Base-by-base conservation (phyloP, 2,329 filamentous ascomycete species). In the Septoria linicola region DNA sequence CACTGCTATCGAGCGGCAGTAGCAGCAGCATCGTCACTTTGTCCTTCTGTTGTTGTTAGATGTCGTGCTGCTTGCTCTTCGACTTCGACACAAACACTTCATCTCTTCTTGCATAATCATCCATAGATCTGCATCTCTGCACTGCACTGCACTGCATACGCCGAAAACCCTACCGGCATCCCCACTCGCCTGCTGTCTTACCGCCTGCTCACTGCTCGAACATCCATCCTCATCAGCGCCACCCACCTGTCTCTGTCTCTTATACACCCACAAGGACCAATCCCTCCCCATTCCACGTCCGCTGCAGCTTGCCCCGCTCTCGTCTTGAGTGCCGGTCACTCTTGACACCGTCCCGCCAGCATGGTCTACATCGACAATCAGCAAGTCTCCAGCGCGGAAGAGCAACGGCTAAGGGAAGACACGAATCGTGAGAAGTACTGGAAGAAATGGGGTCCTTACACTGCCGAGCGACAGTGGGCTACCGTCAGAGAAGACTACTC, bases 371-470 rank as follows among this genome's bases (percentile, higher is more conserved):
- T 93, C 68, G 89, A 95, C 72, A 83, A 86, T 67, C 83, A 93
- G 72, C 88, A 93, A 68, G 91, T 89, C 72, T 80, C 92, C 68
- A 90, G 87, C 54, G 85, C 88, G 71, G 92, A 97, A 74, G 92
- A 97, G 78, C 87, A 87, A 71, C 86, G 93, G 42, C 80, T 97
- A 62, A 86, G 87, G 67, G 83, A 96, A 67, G 92, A 97, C 72
- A 82, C 84, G 53, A 82, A 92, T 59, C 85, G 85, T 58, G 81
- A 74, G 59, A 92, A 89, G 71, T 97, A 97, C 76, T 97, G 92
- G 92, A 97, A 97, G 82, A 89, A 87, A 83, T 96, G 91, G 90
- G 92, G 92, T 49, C 86, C 91, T 19, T 97, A 96, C 67, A 85
- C 95, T 63, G 84, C 91, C 49, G 92, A 97, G 76, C 80, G 91